These are phyloP conservation scores for Myotisia sp. DNA, from an alignment of 2,329 filamentous ascomycete genomes.

Conservation along the genomic window DNA sequence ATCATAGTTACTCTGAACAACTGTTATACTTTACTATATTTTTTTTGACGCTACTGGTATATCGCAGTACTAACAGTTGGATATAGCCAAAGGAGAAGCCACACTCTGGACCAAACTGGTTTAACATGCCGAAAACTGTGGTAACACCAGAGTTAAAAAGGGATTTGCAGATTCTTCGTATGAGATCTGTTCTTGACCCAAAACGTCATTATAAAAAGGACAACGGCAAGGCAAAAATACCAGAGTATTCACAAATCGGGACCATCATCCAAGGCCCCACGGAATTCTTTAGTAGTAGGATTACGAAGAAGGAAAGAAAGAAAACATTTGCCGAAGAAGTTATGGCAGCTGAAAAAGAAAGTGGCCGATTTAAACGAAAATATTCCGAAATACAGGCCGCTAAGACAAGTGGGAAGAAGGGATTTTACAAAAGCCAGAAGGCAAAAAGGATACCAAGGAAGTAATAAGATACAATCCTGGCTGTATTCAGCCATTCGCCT, in stretches of 20 bases:
- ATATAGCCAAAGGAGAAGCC: conserved; percentile 36
- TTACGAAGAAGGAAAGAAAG: conserved; percentile 79
- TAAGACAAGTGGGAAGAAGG: conserved; percentile 80
- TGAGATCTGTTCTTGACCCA: conserved; percentile 77
- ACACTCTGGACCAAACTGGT: conserved; percentile 73
- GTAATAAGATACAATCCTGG: conserved; percentile 5
- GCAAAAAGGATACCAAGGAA: conserved; percentile 32
- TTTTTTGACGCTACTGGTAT: conserved; percentile 4
- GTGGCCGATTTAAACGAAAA: conserved; percentile 67
- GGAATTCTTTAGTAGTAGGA: conserved; percentile 67
- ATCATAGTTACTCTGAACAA: conserved; percentile 62
- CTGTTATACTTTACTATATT: conserved; percentile 8
- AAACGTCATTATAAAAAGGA: conserved; percentile 89
- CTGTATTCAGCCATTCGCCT: background rate
- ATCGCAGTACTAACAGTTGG: conserved; percentile 9
- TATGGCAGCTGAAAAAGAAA: conserved; percentile 51
- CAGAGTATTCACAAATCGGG: conserved; percentile 77
- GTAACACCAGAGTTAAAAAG: conserved; percentile 74
- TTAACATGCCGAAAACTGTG: conserved; percentile 68
- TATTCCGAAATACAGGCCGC: conserved; percentile 69
- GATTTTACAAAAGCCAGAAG: conserved; percentile 69
- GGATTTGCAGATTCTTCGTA: conserved; percentile 76
- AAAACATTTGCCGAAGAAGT: conserved; percentile 76
- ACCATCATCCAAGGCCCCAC: conserved; percentile 78
- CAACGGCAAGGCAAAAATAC: conserved; percentile 51